Conservation (phyloP, 257 asterid genomes). For the Nicotiana benthamiana region DNA sequence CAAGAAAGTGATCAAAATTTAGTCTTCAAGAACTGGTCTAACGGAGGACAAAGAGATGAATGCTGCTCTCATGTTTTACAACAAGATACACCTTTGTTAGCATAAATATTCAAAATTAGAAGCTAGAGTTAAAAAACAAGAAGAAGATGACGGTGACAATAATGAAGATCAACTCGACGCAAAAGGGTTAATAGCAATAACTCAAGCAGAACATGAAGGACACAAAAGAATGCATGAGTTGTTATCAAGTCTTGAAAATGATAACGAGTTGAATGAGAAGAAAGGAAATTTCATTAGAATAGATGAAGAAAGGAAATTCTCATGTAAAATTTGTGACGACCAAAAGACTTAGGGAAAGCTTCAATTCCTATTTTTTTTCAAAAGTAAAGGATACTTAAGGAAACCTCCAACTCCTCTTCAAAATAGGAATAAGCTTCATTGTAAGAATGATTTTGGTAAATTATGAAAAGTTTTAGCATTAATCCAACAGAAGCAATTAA, state of each 20-base stretch:
- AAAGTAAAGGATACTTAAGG: too few relatives aligned
- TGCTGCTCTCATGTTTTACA: slow-evolving; percentile 8
- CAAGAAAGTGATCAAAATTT: slow-evolving; percentile 27
- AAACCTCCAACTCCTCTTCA: too few relatives aligned
- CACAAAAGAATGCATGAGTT: slow-evolving; percentile 37
- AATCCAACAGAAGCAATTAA: too few relatives aligned
- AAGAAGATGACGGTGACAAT: slow-evolving; percentile 41
- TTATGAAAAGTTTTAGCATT: too few relatives aligned
- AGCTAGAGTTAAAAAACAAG: slow-evolving; percentile 11
- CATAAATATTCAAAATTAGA: slow-evolving; percentile 17
- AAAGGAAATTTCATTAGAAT: slow-evolving; percentile 12
- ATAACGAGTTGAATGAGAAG: slow-evolving; percentile 20
- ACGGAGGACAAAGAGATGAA: slow-evolving; percentile 14
- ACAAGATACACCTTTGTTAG: slow-evolving; percentile 9
- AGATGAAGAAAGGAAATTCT: slow-evolving; percentile 15
- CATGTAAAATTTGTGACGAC: too few relatives aligned
- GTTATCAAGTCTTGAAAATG: slow-evolving; percentile 21
- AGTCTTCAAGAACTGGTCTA: slow-evolving; percentile 19
- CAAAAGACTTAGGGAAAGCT: too few relatives aligned
- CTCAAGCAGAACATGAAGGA: slow-evolving; percentile 32
- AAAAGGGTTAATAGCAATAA: slow-evolving; percentile 37
- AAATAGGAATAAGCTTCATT: too few relatives aligned
- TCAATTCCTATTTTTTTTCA: too few relatives aligned
- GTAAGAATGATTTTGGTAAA: too few relatives aligned
- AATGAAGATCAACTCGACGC: slow-evolving; percentile 31